Percentiles rank a stretch among this genome's conserved stretches.
Evolutionary conservation across 2,329 filamentous ascomycete genomes (phyloP).

Genomic region (Xylariaceae sp.): DNA sequence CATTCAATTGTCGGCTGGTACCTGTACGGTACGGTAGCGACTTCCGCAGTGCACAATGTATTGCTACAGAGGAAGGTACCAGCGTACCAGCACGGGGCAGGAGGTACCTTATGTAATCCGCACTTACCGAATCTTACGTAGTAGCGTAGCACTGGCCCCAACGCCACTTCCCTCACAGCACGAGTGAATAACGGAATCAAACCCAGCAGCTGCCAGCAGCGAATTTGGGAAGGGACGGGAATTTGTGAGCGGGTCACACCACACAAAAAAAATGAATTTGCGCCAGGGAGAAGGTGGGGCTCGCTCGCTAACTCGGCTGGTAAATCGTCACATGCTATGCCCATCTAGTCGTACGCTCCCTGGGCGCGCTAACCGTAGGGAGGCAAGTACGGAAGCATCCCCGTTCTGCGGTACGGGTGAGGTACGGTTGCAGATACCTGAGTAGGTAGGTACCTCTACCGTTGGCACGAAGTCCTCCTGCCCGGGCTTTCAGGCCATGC

Average conservation of each 20-base stretch:
- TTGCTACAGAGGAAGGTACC: background rate
- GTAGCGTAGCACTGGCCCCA: background rate
- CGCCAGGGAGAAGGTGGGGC: slow-evolving; percentile 1
- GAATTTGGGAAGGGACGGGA: background rate
- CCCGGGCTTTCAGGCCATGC: no score
- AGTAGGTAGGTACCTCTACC: no score
- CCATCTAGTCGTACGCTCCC: background rate
- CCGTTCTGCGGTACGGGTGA: no score
- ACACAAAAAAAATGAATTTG: slow-evolving; percentile 8
- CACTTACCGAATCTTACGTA: background rate
- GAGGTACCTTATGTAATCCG: no score
- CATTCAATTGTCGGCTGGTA: slow-evolving; percentile 11
- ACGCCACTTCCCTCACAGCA: background rate
- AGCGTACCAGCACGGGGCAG: background rate
- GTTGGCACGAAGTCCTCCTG: no score
- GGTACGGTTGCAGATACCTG: no score
- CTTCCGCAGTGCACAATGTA: slow-evolving; percentile 1
- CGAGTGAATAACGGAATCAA: no score
- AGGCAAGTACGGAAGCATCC: background rate
- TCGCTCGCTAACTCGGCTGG: background rate
- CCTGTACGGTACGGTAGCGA: background rate
- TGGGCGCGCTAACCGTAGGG: background rate
- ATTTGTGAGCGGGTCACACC: slow-evolving; percentile 7
- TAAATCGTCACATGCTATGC: background rate
- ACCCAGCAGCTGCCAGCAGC: background rate